A percentile compares a stretch with the other conserved stretches of the same genome.
These are phyloP conservation scores for Mycena capillaripes DNA, from an alignment of 768 basidiomycete genomes.

Conservation along the genomic window DNA sequence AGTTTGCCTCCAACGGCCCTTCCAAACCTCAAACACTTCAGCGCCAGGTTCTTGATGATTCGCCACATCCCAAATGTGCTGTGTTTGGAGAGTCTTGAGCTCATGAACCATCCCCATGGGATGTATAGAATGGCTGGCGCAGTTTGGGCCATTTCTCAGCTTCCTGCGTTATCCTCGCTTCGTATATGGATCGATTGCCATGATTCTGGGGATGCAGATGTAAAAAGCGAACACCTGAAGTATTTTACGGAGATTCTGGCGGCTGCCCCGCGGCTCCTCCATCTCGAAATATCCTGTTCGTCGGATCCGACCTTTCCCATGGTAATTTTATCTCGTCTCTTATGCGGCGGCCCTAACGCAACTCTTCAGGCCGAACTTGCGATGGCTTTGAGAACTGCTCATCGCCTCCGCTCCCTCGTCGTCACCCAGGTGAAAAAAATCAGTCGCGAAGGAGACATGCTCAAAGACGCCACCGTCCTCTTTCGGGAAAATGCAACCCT, in stretches of 20 bases:
- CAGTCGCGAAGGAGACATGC: conserved; percentile 29
- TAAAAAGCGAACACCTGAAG: conserved; percentile 35
- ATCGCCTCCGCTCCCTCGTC: conserved; percentile 30
- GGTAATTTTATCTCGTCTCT: not conserved
- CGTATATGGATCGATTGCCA: conserved; percentile 38
- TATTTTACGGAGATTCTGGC: conserved; percentile 31
- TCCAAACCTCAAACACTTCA: conserved; percentile 32
- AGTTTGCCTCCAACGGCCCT: conserved; percentile 29
- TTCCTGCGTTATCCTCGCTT: conserved; percentile 30
- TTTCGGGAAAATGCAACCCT: conserved; percentile 31
- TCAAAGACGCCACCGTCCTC: conserved; percentile 30
- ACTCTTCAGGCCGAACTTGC: conserved; percentile 25
- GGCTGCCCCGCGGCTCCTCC: conserved; percentile 23
- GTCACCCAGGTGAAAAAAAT: conserved; percentile 32
- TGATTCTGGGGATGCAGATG: conserved; percentile 35
- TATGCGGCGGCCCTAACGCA: not conserved
- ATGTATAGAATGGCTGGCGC: conserved; percentile 34
- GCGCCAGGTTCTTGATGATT: conserved; percentile 30
- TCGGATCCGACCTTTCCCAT: conserved; percentile 34
- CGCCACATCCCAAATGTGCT: conserved; percentile 30
- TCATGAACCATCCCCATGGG: conserved; percentile 35
- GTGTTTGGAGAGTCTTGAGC: conserved; percentile 33
- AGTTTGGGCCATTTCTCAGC: conserved; percentile 35
- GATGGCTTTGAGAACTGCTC: conserved; percentile 22
- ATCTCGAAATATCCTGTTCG: conserved; percentile 35